Base-by-base conservation (phyloP, 495 filamentous ascomycete species). In the Penicillium pulvis region DNA sequence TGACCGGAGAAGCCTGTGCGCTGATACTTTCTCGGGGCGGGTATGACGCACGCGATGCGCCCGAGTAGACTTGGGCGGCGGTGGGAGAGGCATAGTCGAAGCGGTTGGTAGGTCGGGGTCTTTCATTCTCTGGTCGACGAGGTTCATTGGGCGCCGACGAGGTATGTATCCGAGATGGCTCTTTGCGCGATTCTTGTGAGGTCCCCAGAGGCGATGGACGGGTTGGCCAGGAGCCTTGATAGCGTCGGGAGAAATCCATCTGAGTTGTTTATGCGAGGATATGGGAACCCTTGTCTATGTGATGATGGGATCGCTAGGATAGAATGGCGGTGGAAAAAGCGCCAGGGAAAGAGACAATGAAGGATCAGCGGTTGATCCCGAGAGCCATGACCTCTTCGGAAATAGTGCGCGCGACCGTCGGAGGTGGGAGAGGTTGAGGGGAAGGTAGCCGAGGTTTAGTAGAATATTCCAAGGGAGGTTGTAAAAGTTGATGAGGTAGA, bases 301-400 rank as follows among this genome's bases (percentile, higher is more conserved):
- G 28, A 23, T 42, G 51, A 55, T 43, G 49, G 39, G 42, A 41
- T 41, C 14, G 16, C 56, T 56, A 61, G 61, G 10, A n/a, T 57
- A 46, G 51, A 48, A 54, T 43, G 51, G 55, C 63, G 59, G 56
- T 48, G 54, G 50, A 55, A 41, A 49, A 56, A 46, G 44, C 39
- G 33, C 30, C 43, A 47, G 53, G 41, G 51, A 48, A 33, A 12
- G 26, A 23, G 5, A 47, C 26, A 57, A 52, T 55, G 59, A 39
- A 58, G 57, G 62, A 68, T 70, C 65, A 64, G 61, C 63, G 62
- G 67, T 55, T 66, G 62, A 66, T 62, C 64, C 60, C 63, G 65
- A 57, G 61, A 55, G 35, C 53, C 54, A 60, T 58, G 47, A 50
- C 58, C 64, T 49, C 55, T 28, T 61, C 58, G 61, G 53, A 61